These are phyloP conservation scores for Aspergillus brasiliensis DNA, from an alignment of 2,329 filamentous ascomycete species.

Conservation along the genomic window DNA sequence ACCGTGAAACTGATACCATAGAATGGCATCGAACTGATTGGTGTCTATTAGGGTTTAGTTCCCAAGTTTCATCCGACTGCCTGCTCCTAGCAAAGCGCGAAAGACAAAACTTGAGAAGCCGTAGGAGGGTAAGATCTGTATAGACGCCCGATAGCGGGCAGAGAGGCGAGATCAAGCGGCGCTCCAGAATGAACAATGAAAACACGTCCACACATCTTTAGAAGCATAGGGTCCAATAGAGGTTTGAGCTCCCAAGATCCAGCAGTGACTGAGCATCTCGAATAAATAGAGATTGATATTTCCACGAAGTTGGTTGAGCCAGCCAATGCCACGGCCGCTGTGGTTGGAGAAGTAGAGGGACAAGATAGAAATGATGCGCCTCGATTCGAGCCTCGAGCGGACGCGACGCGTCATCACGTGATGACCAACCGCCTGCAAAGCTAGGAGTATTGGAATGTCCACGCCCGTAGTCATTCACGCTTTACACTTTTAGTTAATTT, in stretches of 20 bases:
- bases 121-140: constrained; percentile 70
- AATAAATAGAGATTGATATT: background rate
- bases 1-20: constrained; percentile 47
- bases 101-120: constrained; percentile 60
- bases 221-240: constrained; percentile 20
- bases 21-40: constrained; percentile 60
- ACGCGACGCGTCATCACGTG: constrained; percentile 18
- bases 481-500: too few species aligned
- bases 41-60: constrained; percentile 87
- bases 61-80: constrained; percentile 59
- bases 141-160: constrained; percentile 37
- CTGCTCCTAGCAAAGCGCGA: background rate
- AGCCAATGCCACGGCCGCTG: constrained; percentile 9
- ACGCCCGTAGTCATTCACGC: background rate
- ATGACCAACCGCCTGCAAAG: background rate
- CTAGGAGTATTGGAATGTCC: background rate
- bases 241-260: background rate
- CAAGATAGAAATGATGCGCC: background rate
- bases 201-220: constrained; percentile 15
- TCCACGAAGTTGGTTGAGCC: constrained; percentile 12
- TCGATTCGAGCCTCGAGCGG: background rate
- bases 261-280: background rate
- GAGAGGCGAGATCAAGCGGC: constrained; percentile 40
- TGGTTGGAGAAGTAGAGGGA: background rate
- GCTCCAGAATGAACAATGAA: constrained; percentile 8